Evolutionary conservation across 2,329 filamentous ascomycete genomes (phyloP), one percentile per base, ranked within the genome.

Genomic region (Aurifilum marmelostoma): DNA sequence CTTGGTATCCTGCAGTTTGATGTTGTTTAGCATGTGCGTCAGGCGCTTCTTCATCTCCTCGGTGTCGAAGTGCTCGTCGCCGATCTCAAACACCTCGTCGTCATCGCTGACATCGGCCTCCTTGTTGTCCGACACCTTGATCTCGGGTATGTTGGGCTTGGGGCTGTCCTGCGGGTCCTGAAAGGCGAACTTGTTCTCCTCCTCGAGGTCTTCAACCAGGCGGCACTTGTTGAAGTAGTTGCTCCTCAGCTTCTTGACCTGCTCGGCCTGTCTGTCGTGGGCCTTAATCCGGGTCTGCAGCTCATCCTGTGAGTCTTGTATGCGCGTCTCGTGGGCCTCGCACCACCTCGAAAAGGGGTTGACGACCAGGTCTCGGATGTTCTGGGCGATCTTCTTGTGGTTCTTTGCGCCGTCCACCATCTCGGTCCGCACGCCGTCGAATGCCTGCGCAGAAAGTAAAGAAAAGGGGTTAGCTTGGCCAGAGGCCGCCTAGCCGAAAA

Each of bases 141-240:
- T 97, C 77, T 94, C 94, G 59, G 92, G 92, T 54, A 93, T 91
- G 47, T 80, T 79, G 67, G 84, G 78, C 78, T 89, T 84, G 3
- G 92, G 91, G 78, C 91, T 94, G 43, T 79, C 83, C 75, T 91
- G 88, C 2, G 94, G 93, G 73, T 94, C 93, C 79, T 97, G 94
- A 81, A 99, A 99, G 52, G 94, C 96, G 67, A 99, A 87, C 81
- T 99, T 98, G 80, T 97, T 97, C 83, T 99, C 97, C 81, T 99
- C 96, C 79, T 99, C 96, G 71, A 98, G 83, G 77, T 99, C 96
- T 79, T 99, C 97, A 8, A 98, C 91, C 71, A 97, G 84, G 63
- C 97, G 91, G 79, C 96, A 99, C 82, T 98, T 99, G 85, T 98
- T 99, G 87, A 98, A 98, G 82, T 99, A 99, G 75, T 93, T 92